Conservation (phyloP, 2,329 filamentous ascomycete species). For the Pleurostoma richardsiae region DNA sequence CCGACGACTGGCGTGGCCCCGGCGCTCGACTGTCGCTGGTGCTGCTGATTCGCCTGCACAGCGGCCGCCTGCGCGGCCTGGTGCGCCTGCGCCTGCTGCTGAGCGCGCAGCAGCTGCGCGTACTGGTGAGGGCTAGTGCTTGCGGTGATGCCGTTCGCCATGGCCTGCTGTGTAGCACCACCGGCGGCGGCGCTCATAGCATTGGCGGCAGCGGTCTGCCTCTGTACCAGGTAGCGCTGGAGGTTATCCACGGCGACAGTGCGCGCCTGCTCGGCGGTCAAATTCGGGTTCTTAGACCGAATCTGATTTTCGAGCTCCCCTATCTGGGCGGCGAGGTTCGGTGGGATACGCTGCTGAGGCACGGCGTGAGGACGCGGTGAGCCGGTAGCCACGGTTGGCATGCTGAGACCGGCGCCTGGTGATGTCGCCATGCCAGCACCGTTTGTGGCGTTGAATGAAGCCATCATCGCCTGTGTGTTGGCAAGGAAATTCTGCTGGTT, state of each 20-base stretch:
- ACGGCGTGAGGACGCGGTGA: constrained; percentile 37
- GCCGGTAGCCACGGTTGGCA: constrained; percentile 37
- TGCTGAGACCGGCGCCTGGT: constrained; percentile 37
- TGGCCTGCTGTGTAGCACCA: constrained; percentile 39
- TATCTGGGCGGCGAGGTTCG: constrained; percentile 42
- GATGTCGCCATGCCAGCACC: constrained; percentile 37
- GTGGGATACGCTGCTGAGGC: constrained; percentile 36
- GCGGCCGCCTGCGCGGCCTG: constrained; percentile 23
- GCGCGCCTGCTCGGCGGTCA: constrained; percentile 43
- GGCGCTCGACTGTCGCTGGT: constrained; percentile 8
- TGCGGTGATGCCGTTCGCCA: constrained; percentile 41
- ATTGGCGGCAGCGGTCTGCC: constrained; percentile 40
- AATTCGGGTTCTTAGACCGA: constrained; percentile 43
- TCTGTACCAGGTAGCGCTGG: constrained; percentile 12
- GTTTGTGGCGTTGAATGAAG: constrained; percentile 39
- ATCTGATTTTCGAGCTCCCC: constrained; percentile 47
- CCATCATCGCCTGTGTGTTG: constrained; percentile 48
- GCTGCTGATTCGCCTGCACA: constrained; percentile 10
- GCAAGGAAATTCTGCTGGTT: constrained; percentile 49
- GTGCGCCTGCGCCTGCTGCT: constrained; percentile 44
- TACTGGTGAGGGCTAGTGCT: constrained; percentile 54
- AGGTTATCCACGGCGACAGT: constrained; percentile 47
- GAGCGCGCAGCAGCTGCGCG: constrained; percentile 51
- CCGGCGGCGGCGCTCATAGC: constrained; percentile 52
- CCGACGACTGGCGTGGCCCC: constrained; percentile 7